phyloP scores from a whole-genome alignment of 108 stramenopile genomes.

The Pseudonitzschia pungens region DNA sequence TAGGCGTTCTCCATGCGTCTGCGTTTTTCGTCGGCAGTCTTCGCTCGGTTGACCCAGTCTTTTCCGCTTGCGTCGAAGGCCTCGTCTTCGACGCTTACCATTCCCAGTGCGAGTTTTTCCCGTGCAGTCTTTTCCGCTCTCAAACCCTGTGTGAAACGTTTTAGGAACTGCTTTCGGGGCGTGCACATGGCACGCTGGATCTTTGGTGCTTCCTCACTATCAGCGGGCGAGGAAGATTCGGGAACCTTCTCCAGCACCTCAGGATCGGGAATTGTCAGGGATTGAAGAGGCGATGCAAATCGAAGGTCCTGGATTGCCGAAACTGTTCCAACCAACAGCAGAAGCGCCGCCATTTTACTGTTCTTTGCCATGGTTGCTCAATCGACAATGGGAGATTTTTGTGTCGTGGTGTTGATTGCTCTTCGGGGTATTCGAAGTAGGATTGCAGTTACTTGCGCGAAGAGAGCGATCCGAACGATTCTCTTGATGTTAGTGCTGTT shows the following conservation, averaged over 20 bases:
- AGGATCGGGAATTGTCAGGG: slow-evolving; percentile 57
- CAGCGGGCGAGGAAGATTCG: neutral
- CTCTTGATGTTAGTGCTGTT: too few species aligned
- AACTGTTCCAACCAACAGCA: neutral
- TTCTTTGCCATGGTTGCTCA: neutral
- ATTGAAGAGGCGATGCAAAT: slow-evolving; percentile 77
- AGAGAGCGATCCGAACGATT: too few species aligned
- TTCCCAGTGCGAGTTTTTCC: slow-evolving; percentile 44
- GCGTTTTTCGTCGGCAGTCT: slow-evolving; percentile 36
- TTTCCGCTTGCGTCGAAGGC: slow-evolving; percentile 14
- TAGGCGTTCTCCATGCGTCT: slow-evolving; percentile 41
- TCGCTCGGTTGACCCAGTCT: slow-evolving; percentile 59
- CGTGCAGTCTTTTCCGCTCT: slow-evolving; percentile 58
- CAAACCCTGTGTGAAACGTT: slow-evolving; percentile 60
- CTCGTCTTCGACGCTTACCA: slow-evolving; percentile 26
- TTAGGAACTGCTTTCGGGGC: slow-evolving; percentile 60
- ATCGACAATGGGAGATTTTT: neutral
- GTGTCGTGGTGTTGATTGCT: neutral
- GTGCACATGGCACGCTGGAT: neutral
- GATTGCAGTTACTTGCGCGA: too few species aligned
- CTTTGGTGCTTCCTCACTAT: neutral
- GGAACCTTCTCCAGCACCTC: slow-evolving; percentile 27
- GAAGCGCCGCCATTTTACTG: neutral
- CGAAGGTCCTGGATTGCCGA: slow-evolving; percentile 27
- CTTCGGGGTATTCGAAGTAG: too few species aligned